Conservation (phyloP, 495 filamentous ascomycete genomes). For the Xylaria grammica region DNA sequence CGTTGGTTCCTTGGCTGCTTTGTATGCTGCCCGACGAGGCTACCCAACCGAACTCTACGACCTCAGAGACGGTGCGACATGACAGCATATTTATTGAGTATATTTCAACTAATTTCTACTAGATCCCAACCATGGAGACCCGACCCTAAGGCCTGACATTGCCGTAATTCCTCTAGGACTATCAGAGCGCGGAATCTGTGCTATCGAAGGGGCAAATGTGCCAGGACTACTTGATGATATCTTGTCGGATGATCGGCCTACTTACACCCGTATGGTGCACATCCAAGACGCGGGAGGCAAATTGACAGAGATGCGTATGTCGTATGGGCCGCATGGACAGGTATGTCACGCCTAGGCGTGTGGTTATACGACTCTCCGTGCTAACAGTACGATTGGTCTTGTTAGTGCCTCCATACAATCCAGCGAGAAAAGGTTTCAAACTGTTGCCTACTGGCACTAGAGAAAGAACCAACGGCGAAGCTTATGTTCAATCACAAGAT, state of each 20-base stretch:
- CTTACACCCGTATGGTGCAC: neutral
- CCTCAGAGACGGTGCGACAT: slow-evolving; percentile 68
- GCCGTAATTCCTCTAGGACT: slow-evolving; percentile 73
- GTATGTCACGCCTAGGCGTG: neutral
- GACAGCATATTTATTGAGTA: no score
- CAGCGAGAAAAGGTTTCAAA: slow-evolving; percentile 65
- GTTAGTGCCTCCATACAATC: slow-evolving; percentile 56
- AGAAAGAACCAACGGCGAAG: slow-evolving; percentile 71
- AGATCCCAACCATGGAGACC: slow-evolving; percentile 15
- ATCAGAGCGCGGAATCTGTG: slow-evolving; percentile 77
- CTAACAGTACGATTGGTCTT: slow-evolving; percentile 12
- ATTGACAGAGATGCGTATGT: neutral
- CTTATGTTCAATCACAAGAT: slow-evolving; percentile 78
- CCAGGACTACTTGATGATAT: neutral
- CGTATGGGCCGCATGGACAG: slow-evolving; percentile 3
- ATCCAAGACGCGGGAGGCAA: neutral
- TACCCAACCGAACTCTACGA: slow-evolving; percentile 83
- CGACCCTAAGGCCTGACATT: neutral
- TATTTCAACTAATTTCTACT: neutral
- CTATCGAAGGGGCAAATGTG: slow-evolving; percentile 48
- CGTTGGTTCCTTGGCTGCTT: slow-evolving; percentile 76
- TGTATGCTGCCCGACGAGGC: slow-evolving; percentile 77
- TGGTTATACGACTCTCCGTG: neutral
- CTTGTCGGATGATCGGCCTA: neutral
- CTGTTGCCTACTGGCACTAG: slow-evolving; percentile 72